Base-by-base conservation (phyloP, 192 early-diverging fungal genomes). In the Polychytrium aggregatum region DNA sequence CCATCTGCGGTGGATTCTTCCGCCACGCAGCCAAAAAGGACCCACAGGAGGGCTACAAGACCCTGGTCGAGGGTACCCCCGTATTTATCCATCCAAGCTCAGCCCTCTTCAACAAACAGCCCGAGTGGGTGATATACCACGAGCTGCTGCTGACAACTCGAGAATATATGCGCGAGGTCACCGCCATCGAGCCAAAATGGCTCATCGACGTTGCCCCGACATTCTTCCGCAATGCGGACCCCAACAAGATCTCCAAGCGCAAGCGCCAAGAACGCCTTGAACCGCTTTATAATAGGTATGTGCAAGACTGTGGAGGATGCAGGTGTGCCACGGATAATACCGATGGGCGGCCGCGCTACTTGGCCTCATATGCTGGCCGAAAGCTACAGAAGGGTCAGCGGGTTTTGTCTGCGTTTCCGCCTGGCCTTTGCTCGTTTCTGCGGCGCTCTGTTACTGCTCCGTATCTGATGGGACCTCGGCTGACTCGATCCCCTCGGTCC, bases 1-100 rank as follows among this genome's bases (percentile, higher is more conserved):
- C 93, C 0, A 77, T 99, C 21, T 87, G 85, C 37, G 87, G 84
- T 17, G 96, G 96, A 16, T 90, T 85, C 57, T 99, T 99, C 71
- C 76, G 90, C 20, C 83, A 99, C 56, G 85, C 90, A 0, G 96
- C 96, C 49, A 97, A 99, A 59, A 96, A 96, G 53, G 96, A 99
- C 62, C 90, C 93, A 2, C 88, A 92, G 64, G 96, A 97, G 65
- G 93, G 96, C 2, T 99, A 99, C 67, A 99, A 99, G 64, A 99
- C 96, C 16, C 71, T 99, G 18, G 75, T 95, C 1, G 96, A 99
- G 68, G 90, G 93, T 9, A 97, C 96, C 13, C 91, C 91, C 2
- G 93, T 96, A 29, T 91, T 89, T 56, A 91, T 99, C 50, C 92
- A 99, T 63, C 96, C 96, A 45, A 84, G 82, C 14, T 92, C 88